phyloP scores from a whole-genome alignment of 2,329 filamentous ascomycete genomes.

The Xylaria polymorpha region DNA sequence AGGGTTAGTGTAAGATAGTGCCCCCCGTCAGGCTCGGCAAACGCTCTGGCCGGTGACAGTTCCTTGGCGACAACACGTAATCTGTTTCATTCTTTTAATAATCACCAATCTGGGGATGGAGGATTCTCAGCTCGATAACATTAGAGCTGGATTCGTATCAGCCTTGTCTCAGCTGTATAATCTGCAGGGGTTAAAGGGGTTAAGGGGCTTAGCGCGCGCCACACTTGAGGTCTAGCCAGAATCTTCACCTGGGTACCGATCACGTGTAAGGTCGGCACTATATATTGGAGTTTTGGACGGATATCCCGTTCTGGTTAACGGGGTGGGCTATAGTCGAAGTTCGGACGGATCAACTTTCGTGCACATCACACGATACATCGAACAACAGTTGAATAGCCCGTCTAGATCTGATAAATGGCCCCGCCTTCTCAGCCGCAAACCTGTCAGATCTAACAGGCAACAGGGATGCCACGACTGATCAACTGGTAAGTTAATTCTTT shows the following conservation, averaged over 20 bases:
- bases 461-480: background rate
- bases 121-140: background rate
- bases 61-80: too few species aligned
- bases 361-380: background rate
- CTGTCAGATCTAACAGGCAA: background rate
- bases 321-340: background rate
- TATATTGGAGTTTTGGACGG: background rate
- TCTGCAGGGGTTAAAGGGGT: conserved; percentile 16
- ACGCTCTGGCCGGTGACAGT: background rate
- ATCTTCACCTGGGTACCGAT: background rate
- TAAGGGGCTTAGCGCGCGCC: background rate
- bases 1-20: background rate
- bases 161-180: background rate
- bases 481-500: background rate
- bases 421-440: conserved; percentile 8
- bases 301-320: background rate
- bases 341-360: background rate
- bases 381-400: background rate
- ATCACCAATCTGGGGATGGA: background rate
- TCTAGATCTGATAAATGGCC: background rate
- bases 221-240: background rate
- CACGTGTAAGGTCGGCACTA: background rate
- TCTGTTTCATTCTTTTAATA: conserved; percentile 6
- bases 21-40: background rate
- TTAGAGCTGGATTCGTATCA: background rate